Conservation (phyloP, 306 rosid genomes). For the Trifolium fragiferum region DNA sequence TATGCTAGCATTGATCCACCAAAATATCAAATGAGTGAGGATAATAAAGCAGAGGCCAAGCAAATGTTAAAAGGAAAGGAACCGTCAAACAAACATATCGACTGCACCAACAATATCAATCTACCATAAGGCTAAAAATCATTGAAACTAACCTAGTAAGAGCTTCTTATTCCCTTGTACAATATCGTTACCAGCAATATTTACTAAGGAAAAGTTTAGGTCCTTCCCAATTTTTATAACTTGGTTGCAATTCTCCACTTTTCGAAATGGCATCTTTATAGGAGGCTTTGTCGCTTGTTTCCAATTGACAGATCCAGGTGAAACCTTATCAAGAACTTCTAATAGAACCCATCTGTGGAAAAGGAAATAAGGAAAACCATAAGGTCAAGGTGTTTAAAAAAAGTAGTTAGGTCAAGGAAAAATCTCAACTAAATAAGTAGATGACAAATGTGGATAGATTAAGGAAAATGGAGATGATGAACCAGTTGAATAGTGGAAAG, state of each 20-base stretch:
- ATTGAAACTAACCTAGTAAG: conserved; percentile 67
- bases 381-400: background rate
- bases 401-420: conserved; percentile 22
- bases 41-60: conserved; percentile 26
- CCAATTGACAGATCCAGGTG: conserved; percentile 90
- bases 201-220: conserved; percentile 88
- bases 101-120: conserved; percentile 22
- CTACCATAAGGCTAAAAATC: conserved; percentile 8
- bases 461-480: conserved; percentile 22
- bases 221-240: conserved; percentile 85
- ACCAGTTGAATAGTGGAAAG: conserved; percentile 37
- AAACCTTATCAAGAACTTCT: conserved; percentile 96
- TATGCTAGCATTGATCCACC: conserved; percentile 12
- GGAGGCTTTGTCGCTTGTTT: conserved; percentile 98
- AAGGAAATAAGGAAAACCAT: conserved; percentile 44
- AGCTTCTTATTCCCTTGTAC: conserved; percentile 99
- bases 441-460: conserved; percentile 30
- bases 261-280: conserved; percentile 96
- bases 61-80: conserved; percentile 31
- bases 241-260: conserved; percentile 99
- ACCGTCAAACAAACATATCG: background rate
- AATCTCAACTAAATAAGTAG: background rate
- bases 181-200: conserved; percentile 95
- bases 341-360: conserved; percentile 91
- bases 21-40: conserved; percentile 14